Evolutionary conservation across 1,284 basidiomycete genomes (phyloP).

Genomic region (Cystobasidium pallidum): DNA sequence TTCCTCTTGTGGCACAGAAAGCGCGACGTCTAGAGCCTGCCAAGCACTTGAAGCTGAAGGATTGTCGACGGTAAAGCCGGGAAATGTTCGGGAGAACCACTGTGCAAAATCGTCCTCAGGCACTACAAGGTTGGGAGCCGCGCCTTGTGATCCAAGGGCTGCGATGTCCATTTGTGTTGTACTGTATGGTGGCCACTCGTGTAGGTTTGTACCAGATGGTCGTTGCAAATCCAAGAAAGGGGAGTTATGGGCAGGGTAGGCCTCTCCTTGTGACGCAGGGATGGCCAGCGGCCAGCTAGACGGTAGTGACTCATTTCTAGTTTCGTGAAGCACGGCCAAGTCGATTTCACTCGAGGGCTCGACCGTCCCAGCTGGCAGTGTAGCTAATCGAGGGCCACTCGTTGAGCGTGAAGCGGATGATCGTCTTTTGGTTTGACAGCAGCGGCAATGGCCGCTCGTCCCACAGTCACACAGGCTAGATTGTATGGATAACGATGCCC

Average conservation of each 20-base stretch:
- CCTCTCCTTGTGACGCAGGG: conserved; percentile 12
- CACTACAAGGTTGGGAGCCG: conserved; percentile 13
- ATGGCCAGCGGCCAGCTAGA: conserved; percentile 14
- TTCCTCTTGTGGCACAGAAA: conserved; percentile 11
- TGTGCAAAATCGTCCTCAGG: conserved; percentile 15
- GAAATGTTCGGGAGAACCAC: conserved; percentile 12
- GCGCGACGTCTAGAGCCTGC: conserved; percentile 11
- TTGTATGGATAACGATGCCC: conserved; percentile 14
- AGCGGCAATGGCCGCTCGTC: conserved; percentile 11
- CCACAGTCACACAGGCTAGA: conserved; percentile 13
- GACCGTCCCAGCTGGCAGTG: conserved; percentile 10
- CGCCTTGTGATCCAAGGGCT: conserved; percentile 5
- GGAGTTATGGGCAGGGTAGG: conserved; percentile 11
- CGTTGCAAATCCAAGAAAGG: conserved; percentile 12
- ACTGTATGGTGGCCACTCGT: conserved; percentile 11
- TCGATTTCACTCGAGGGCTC: conserved; percentile 12
- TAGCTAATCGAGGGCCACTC: conserved; percentile 10
- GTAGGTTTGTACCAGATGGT: conserved; percentile 11
- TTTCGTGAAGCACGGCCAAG: conserved; percentile 7
- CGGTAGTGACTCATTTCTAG: conserved; percentile 11
- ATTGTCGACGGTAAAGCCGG: conserved; percentile 7
- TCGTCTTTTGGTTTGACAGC: conserved; percentile 16
- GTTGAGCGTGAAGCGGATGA: conserved; percentile 12
- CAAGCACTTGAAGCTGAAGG: conserved; percentile 8
- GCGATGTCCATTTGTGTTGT: conserved; percentile 13